Base-by-base conservation (phyloP, 192 early-diverging fungal species). In the Backusella psychrophila region DNA sequence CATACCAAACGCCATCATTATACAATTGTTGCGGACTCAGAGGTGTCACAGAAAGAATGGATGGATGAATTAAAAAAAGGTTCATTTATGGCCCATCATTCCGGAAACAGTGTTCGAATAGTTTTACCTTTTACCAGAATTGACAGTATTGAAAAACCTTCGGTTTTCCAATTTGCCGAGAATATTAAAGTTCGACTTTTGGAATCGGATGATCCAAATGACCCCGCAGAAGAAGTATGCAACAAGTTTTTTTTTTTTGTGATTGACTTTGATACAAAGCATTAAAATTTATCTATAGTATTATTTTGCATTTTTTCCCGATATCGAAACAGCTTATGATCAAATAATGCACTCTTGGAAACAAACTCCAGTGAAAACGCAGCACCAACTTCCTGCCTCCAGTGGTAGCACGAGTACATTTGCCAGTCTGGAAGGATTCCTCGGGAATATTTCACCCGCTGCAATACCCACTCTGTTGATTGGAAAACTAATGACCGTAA, bases 221-320 rank as follows among this genome's bases (percentile, higher is more conserved):
- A 41, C 36, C 65, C 38, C 4, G 31, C 36, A 21, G 75, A 76
- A 49, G 75, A 81, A 15, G 77, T 79, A 76, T 72, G 84, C 33
- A 77, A 81, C 17, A 83, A 89, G 36, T 84, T 87, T 75, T 84
- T 87, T 71, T 84, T 89, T 75, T 84, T 87, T 71, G 41, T 42
- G 52, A 33, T 21, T 73, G 12, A 19, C 7, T 34, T 26, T 26
- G 19, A 3, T 56, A 29, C 4, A 26, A 33, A 68, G 19, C 12
- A 33, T n/a, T 34, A 38, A 33, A 68, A 9, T 33, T 7, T 33
- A 19, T 34, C 17, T 33, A 3, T 75, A 89, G 88, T 92, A 90
- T 41, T 87, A 84, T 56, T 92, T 92, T 75, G 85, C 90, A 0
- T 90, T 89, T 79, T 90, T 92, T 49, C 80, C 83, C 26, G 82